Conservation (phyloP, 1,284 basidiomycete species). For the Ustilago bromivora region DNA sequence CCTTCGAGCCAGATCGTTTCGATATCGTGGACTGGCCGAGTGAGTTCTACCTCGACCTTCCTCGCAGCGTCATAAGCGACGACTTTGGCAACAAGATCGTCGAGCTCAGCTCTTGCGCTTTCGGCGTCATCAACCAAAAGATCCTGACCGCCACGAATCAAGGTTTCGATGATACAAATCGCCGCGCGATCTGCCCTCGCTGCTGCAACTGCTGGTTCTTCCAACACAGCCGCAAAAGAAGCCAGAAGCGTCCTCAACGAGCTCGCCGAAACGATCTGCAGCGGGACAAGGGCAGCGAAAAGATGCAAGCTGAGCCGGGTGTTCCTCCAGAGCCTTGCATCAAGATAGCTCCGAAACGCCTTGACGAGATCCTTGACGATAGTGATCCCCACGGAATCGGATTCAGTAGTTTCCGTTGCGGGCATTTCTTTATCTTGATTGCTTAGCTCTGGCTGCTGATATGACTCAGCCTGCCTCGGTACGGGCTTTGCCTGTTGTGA, state of each 20-base stretch:
- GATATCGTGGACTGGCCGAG: constrained; percentile 48
- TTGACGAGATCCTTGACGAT: constrained; percentile 64
- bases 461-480: background rate
- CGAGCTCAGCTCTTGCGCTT: constrained; percentile 46
- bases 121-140: constrained; percentile 34
- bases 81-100: constrained; percentile 58
- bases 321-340: constrained; percentile 66
- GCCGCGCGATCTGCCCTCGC: constrained; percentile 85
- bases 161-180: constrained; percentile 85
- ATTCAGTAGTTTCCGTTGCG: background rate
- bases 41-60: constrained; percentile 53
- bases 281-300: constrained; percentile 71
- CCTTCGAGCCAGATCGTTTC: constrained; percentile 58
- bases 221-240: constrained; percentile 84
- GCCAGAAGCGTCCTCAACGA: constrained; percentile 83
- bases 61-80: constrained; percentile 55
- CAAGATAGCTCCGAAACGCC: constrained; percentile 63
- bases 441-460: background rate
- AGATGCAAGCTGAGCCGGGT: constrained; percentile 62
- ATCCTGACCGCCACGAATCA: constrained; percentile 70
- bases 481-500: constrained; percentile 33
- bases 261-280: constrained; percentile 77
- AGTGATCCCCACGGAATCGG: constrained; percentile 50
- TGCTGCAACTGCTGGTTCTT: constrained; percentile 89
- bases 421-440: constrained; percentile 14